Base-by-base conservation (phyloP, 805 yeast genomes). In the Cyberlindnera mycetangii region DNA sequence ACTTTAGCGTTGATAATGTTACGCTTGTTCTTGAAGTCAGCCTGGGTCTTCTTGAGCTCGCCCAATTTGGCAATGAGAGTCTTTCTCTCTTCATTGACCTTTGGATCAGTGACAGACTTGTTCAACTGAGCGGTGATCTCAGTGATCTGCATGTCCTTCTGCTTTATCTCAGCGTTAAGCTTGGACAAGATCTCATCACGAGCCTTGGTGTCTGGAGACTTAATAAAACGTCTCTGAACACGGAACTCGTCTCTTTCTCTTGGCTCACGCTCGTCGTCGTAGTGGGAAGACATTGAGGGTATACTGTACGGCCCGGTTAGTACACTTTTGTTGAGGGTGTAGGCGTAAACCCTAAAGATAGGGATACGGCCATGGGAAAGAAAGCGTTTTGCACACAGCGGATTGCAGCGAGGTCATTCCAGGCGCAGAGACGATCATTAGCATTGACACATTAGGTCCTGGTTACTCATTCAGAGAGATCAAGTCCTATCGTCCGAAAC, bases 181-280 rank as follows among this genome's bases (percentile, higher is more conserved):
- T 69, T 70, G 30, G 72, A 76, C 50, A 84, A 60, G 52, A 76
- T 72, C 49, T 72, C 75, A 62, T 85, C 85, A 66, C 82, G 74
- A 44, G 71, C 80, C 48, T 74, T 68, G 57, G 74, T 78, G 65
- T 86, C 93, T 38, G 95, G 95, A 60, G 84, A 80, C 66, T 85
- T 85, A 66, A 83, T 76, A 64, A 73, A 79, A 45, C 61, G 60
- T 51, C 50, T 54, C 51, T 57, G 61, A 42, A 51, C 58, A 32
- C 54, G 50, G 42, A 49, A 16, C 46, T 56, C 60, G 36, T 42
- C 42, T 27, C 39, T 37, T 18, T 47, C 50, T 38, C 47, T 44
- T 20, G 27, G 46, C 35, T 32, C 43, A 27, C 41, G 38, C 38
- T 35, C 38, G 37, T 45, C 41, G 39, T 45, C 49, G 32, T 45